Evolutionary conservation across 768 basidiomycete species (phyloP).

Genomic region (Russula dissimulans): DNA sequence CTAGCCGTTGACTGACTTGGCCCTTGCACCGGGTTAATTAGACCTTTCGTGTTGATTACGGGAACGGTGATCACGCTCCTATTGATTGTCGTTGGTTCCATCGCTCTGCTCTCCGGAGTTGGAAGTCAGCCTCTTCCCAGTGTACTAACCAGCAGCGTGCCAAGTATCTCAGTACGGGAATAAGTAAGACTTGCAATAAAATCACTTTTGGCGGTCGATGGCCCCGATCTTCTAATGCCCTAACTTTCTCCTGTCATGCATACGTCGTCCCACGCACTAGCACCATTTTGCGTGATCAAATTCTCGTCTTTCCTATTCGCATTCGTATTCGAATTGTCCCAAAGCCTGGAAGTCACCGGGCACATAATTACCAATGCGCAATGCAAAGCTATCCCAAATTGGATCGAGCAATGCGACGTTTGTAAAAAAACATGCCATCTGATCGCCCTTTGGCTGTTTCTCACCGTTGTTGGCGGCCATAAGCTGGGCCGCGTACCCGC

Average conservation of each 20-base stretch:
- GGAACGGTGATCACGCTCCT: conserved; percentile 60
- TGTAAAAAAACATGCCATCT: no score
- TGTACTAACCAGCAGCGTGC: conserved; percentile 54
- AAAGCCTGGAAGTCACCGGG: background rate
- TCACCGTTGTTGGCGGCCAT: background rate
- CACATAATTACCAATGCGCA: background rate
- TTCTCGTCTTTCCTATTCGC: background rate
- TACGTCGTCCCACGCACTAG: background rate
- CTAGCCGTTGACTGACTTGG: background rate
- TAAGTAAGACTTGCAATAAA: background rate
- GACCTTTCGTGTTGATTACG: conserved; percentile 64
- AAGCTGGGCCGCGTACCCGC: background rate
- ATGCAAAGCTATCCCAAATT: background rate
- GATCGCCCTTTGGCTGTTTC: background rate
- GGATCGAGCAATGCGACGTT: background rate
- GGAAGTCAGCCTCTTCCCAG: conserved; percentile 62
- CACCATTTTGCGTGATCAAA: background rate
- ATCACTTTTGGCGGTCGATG: background rate
- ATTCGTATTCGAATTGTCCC: background rate
- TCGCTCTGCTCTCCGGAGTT: conserved; percentile 55
- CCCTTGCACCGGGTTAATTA: conserved; percentile 23
- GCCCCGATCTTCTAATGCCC: background rate
- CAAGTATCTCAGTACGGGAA: conserved; percentile 7
- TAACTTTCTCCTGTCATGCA: background rate
- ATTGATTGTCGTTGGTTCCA: conserved; percentile 55